Percentiles rank a stretch among this genome's conserved stretches.
Evolutionary conservation across 805 yeast species (phyloP).

Genomic region (Candida broadrunensis): DNA sequence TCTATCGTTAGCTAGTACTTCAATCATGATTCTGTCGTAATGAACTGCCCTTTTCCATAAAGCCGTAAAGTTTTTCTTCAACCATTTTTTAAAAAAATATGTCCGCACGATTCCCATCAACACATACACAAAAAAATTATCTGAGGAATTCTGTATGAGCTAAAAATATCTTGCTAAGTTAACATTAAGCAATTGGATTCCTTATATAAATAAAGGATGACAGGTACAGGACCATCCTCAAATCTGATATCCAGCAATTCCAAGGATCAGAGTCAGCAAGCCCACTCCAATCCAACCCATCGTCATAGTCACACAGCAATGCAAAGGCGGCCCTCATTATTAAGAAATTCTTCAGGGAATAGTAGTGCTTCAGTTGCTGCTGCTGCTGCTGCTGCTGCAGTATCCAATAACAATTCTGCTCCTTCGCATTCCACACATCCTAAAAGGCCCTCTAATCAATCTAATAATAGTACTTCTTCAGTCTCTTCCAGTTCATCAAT

Average conservation of each 20-base stretch:
- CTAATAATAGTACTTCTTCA: background rate
- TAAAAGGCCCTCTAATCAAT: background rate
- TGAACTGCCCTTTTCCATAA: no score
- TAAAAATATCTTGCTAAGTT: no score
- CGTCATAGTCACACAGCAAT: background rate
- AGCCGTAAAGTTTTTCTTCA: no score
- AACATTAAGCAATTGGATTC: no score
- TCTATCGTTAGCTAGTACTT: conserved; percentile 47
- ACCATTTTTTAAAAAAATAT: no score
- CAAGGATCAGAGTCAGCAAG: background rate
- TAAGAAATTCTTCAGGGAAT: background rate
- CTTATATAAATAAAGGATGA: no score
- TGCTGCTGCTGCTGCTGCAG: background rate
- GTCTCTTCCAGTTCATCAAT: background rate
- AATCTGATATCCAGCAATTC: conserved; percentile 23
- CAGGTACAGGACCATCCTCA: conserved; percentile 18
- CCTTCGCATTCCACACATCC: background rate
- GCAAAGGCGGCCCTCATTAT: conserved; percentile 1
- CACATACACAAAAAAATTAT: no score
- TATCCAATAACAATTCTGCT: background rate
- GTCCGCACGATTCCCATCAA: no score
- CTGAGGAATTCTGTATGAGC: no score
- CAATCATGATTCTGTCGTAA: conserved; percentile 28
- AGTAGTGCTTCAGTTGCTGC: background rate
- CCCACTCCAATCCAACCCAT: background rate